Percentiles rank a stretch among this genome's conserved stretches.
Evolutionary conservation across 2,329 filamentous ascomycete species (phyloP).

Genomic region (Fulvia fulva): DNA sequence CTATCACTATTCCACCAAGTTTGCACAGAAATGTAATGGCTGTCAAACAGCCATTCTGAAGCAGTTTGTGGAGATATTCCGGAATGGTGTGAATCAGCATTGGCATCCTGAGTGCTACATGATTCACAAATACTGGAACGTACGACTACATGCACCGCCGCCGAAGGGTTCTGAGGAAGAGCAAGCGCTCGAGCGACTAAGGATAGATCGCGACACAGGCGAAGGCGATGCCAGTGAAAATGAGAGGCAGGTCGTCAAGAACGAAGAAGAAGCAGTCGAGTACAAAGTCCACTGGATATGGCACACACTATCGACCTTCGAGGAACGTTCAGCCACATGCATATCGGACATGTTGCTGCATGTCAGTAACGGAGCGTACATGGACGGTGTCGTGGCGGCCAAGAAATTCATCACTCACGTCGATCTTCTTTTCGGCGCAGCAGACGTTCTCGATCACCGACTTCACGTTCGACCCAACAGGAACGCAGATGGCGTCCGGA

Average conservation of each 20-base stretch:
- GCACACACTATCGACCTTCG: conserved; percentile 94
- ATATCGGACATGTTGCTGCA: conserved; percentile 99
- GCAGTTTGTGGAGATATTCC: conserved; percentile 98
- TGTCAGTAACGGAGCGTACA: conserved; percentile 94
- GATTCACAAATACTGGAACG: conserved; percentile 99
- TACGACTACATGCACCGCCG: conserved; percentile 59
- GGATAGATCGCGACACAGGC: conserved; percentile 31
- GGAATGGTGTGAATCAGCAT: conserved; percentile 96
- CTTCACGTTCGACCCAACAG: conserved; percentile 53
- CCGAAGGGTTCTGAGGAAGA: conserved; percentile 38
- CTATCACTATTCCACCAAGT: conserved; percentile 97
- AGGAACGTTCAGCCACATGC: conserved; percentile 95
- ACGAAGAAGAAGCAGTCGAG: conserved; percentile 90
- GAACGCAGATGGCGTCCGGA: conserved; percentile 25
- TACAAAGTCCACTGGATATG: conserved; percentile 97
- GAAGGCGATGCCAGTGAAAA: conserved; percentile 60
- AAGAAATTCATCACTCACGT: conserved; percentile 96
- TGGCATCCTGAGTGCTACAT: conserved; percentile 99
- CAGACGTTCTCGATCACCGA: conserved; percentile 75
- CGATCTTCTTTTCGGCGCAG: conserved; percentile 83
- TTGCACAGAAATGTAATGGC: conserved; percentile 92
- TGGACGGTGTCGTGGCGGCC: conserved; percentile 90
- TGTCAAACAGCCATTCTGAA: conserved; percentile 97
- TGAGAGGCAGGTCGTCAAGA: conserved; percentile 70
- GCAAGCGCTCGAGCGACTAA: conserved; percentile 21